Percentiles rank a stretch among this genome's conserved stretches.
These are phyloP conservation scores for Pseudonectria foliicola DNA, from an alignment of 2,329 filamentous ascomycete species.

Conservation along the genomic window DNA sequence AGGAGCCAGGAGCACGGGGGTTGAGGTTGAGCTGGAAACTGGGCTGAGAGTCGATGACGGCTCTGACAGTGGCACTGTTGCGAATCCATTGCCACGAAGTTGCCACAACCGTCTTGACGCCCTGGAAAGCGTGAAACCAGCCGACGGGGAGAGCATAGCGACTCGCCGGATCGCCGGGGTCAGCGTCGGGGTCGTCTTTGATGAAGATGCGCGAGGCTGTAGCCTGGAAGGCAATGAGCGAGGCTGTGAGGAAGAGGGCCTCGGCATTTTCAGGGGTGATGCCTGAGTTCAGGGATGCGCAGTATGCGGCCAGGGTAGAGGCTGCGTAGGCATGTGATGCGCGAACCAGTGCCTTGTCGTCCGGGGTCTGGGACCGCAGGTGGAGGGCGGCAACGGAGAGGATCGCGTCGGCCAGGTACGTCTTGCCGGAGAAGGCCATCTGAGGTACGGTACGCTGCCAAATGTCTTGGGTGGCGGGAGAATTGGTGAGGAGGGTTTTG, in stretches of 20 bases:
- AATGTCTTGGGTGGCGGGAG: constrained; percentile 44
- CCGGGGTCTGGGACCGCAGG: constrained; percentile 46
- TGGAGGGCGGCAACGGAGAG: constrained; percentile 59
- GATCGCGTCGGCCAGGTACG: constrained; percentile 56
- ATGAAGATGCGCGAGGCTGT: constrained; percentile 56
- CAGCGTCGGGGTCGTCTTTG: constrained; percentile 43
- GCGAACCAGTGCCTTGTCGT: constrained; percentile 53
- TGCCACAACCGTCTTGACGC: constrained; percentile 58
- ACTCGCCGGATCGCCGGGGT: constrained; percentile 29
- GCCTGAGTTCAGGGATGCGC: constrained; percentile 46
- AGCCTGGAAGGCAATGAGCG: constrained; percentile 61
- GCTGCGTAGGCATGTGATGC: constrained; percentile 61
- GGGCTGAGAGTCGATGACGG: constrained; percentile 58
- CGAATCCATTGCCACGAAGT: constrained; percentile 59
- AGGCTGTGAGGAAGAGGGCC: constrained; percentile 54
- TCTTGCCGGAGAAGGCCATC: constrained; percentile 51
- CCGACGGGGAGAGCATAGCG: constrained; percentile 53
- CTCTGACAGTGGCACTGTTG: constrained; percentile 47
- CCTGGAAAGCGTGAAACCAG: constrained; percentile 62
- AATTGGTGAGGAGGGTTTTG: constrained; percentile 50
- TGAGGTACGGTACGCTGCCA: constrained; percentile 55
- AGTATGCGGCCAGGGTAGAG: constrained; percentile 55
- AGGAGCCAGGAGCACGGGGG: constrained; percentile 42
- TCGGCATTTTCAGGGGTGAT: constrained; percentile 55
- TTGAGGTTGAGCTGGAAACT: constrained; percentile 54